Evolutionary conservation across 441 rosid genomes (phyloP).

Genomic region (Arabidopsis lyrata): DNA sequence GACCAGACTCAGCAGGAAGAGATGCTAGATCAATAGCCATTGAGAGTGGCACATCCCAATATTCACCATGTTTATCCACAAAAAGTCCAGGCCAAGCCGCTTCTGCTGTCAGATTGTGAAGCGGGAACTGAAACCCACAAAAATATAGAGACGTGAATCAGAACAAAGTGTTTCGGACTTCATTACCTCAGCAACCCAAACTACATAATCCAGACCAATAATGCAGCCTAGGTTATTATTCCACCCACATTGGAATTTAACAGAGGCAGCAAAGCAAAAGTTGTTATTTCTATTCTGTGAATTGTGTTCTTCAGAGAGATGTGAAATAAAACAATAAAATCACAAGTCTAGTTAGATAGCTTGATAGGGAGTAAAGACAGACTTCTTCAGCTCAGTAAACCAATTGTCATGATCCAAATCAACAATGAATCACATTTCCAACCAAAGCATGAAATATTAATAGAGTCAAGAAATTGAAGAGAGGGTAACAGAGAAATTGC

Average conservation of each 20-base stretch:
- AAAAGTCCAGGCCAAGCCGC: slow-evolving; percentile 84
- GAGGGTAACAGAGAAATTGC: slow-evolving; percentile 44
- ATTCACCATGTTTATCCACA: slow-evolving; percentile 67
- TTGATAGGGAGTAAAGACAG: not conserved
- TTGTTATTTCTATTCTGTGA: not conserved
- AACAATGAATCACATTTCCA: not conserved
- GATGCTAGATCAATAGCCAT: slow-evolving; percentile 78
- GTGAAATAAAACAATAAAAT: not conserved
- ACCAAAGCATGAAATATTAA: slow-evolving; percentile 2
- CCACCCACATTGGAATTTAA: slow-evolving; percentile 1
- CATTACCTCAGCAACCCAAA: not conserved
- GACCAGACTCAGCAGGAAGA: slow-evolving; percentile 67
- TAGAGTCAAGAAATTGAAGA: not conserved
- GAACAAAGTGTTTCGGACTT: slow-evolving; percentile 2
- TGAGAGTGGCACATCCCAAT: slow-evolving; percentile 91
- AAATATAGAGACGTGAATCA: not conserved
- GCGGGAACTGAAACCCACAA: slow-evolving; percentile 59
- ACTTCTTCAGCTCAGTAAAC: slow-evolving; percentile 6
- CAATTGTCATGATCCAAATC: not conserved
- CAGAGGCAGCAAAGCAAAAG: not conserved
- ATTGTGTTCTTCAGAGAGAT: not conserved
- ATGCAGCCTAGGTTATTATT: not conserved
- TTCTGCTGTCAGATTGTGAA: slow-evolving; percentile 71
- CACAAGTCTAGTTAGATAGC: not conserved
- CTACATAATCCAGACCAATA: slow-evolving; percentile 1